These are phyloP conservation scores for Raphidocelis subcapitata DNA, from an alignment of 139 green algal genomes.

Conservation along the genomic window DNA sequence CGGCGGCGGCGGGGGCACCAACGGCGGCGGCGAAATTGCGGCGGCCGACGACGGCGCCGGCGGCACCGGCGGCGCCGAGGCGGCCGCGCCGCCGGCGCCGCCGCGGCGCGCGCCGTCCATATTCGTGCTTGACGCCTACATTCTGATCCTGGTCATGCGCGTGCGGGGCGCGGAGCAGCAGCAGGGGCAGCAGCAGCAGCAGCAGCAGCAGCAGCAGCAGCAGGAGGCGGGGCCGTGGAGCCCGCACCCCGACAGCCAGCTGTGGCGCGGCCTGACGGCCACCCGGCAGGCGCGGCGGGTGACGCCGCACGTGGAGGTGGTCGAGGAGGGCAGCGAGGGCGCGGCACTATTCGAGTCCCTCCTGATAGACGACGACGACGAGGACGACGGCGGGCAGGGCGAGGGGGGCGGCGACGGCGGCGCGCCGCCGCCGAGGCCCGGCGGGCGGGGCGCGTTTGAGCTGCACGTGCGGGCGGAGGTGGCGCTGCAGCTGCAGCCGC, in stretches of 20 bases:
- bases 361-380: constrained; percentile 73
- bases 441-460: constrained; percentile 51
- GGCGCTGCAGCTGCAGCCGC: constrained; percentile 34
- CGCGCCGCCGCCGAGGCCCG: not conserved
- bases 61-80: constrained; percentile 2
- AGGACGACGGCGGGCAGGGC: not conserved
- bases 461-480: constrained; percentile 47
- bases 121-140: constrained; percentile 87
- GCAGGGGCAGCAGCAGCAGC: not conserved
- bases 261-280: constrained; percentile 2
- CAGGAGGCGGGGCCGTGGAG: constrained; percentile 36
- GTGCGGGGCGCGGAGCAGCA: not conserved
- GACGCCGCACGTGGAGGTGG: constrained; percentile 63
- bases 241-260: constrained; percentile 2
- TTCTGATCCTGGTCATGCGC: constrained; percentile 61
- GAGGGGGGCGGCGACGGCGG: constrained; percentile 3
- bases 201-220: not conserved
- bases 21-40: not conserved
- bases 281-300: constrained; percentile 48
- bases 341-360: constrained; percentile 56
- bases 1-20: not conserved
- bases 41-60: not conserved
- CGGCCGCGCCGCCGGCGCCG: constrained; percentile 39
- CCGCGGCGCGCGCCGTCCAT: constrained; percentile 67
- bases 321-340: constrained; percentile 59